These are phyloP conservation scores for Trichoderma hamatum DNA, from an alignment of 2,329 filamentous ascomycete species.

Conservation along the genomic window DNA sequence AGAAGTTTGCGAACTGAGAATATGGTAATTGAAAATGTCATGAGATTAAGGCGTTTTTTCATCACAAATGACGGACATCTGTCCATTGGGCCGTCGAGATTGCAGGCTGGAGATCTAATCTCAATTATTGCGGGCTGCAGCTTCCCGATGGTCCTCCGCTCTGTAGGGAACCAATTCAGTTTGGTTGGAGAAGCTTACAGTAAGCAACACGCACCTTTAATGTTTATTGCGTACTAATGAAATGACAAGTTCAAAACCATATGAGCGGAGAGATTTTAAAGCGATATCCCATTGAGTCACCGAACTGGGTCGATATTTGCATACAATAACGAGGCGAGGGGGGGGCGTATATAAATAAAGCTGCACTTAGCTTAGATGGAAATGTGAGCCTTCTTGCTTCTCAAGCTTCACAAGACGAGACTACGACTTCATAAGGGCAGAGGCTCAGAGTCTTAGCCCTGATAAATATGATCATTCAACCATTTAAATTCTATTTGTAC, in stretches of 20 bases:
- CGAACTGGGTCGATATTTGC: no score
- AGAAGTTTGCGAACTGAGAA: not conserved
- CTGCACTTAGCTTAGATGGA: no score
- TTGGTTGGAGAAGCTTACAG: conserved; percentile 1
- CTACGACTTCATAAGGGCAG: no score
- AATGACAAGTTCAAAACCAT: not conserved
- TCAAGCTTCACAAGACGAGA: no score
- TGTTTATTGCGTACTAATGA: not conserved
- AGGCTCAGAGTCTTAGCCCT: no score
- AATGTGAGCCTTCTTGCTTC: no score
- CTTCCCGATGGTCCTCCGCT: not conserved
- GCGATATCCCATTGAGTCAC: no score
- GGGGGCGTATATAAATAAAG: no score
- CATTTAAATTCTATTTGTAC: no score
- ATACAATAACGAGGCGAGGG: no score
- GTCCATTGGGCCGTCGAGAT: not conserved
- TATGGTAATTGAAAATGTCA: not conserved
- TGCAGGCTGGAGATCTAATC: not conserved
- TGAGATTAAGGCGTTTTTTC: not conserved
- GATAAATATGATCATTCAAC: no score
- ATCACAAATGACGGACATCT: not conserved
- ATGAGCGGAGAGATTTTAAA: not conserved
- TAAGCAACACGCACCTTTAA: not conserved
- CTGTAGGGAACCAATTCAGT: not conserved
- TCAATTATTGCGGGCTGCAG: not conserved